phyloP scores from a whole-genome alignment of 1,139 yeast species.

The Hansenula anomala region DNA sequence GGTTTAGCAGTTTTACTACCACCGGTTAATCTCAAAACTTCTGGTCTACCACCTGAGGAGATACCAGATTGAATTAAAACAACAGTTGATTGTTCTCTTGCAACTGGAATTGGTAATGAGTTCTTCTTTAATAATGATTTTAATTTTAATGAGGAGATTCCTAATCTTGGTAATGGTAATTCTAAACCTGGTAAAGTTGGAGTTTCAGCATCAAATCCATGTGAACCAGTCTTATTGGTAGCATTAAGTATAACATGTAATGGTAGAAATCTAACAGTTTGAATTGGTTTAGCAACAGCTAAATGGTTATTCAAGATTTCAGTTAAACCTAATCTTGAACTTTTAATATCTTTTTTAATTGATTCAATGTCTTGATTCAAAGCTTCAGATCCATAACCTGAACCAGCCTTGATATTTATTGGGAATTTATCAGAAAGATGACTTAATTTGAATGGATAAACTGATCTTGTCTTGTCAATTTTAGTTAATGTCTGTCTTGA shows the following conservation, averaged over 20 bases:
- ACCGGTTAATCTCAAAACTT: constrained; percentile 75
- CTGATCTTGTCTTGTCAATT: constrained; percentile 72
- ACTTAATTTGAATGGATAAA: constrained; percentile 84
- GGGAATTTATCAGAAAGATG: constrained; percentile 62
- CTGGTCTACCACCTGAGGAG: constrained; percentile 42
- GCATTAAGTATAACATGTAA: constrained; percentile 56
- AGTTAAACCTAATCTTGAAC: constrained; percentile 69
- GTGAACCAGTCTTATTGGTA: constrained; percentile 59
- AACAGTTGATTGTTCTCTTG: constrained; percentile 77
- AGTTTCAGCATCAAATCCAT: constrained; percentile 60
- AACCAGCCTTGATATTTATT: constrained; percentile 33
- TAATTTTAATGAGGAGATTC: constrained; percentile 60
- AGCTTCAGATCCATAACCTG: constrained; percentile 26
- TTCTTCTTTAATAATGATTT: constrained; percentile 57
- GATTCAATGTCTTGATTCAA: constrained; percentile 32
- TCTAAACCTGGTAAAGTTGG: constrained; percentile 71
- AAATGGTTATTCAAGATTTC: constrained; percentile 82
- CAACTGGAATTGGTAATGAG: constrained; percentile 47
- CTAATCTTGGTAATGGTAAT: constrained; percentile 66
- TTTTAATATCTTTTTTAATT: constrained; percentile 49
- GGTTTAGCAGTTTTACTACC: constrained; percentile 65
- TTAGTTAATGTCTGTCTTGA: constrained; percentile 67
- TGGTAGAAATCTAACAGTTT: constrained; percentile 67
- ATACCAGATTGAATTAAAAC: constrained; percentile 43
- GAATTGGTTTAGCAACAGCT: constrained; percentile 70